Evolutionary conservation across 257 asterid genomes (phyloP).

Genomic region (Forsythia suspensa): DNA sequence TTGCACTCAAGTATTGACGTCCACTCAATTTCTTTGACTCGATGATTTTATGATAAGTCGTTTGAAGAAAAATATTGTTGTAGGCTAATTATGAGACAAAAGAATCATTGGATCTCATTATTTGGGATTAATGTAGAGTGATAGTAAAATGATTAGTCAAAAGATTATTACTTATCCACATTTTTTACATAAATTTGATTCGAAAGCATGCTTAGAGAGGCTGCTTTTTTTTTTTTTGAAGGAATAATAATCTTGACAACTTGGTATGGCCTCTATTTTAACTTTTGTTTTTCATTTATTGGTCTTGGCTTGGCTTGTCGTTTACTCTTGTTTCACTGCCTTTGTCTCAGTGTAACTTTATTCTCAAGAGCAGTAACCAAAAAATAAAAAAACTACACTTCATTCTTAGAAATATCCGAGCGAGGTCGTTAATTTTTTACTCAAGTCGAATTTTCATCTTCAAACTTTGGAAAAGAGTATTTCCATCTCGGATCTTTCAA

Average conservation of each 20-base stretch:
- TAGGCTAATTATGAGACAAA: not conserved
- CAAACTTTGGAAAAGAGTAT: too few relatives aligned
- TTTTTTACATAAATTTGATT: not conserved
- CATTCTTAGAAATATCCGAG: not conserved
- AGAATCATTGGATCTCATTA: not conserved
- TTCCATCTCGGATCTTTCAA: not conserved
- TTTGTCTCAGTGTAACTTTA: conserved; percentile 27
- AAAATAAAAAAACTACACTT: not conserved
- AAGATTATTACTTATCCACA: not conserved
- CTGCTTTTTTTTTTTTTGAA: not conserved
- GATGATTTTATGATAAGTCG: too few relatives aligned
- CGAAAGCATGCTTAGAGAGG: not conserved
- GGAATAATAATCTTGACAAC: conserved; percentile 6
- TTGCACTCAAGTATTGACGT: too few relatives aligned
- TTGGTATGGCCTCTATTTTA: not conserved
- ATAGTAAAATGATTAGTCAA: not conserved
- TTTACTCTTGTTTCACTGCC: conserved; percentile 28
- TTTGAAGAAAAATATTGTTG: not conserved
- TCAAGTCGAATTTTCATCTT: not conserved
- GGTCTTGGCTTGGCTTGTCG: conserved; percentile 21
- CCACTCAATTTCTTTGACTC: too few relatives aligned
- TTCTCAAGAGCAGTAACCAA: conserved; percentile 12
- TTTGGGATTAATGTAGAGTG: not conserved
- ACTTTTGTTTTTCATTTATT: conserved; percentile 15
- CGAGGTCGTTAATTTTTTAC: not conserved